A percentile compares a stretch with the other conserved stretches of the same genome.
These are phyloP conservation scores for Didymella lethalis DNA, from an alignment of 2,329 filamentous ascomycete species.

Conservation along the genomic window DNA sequence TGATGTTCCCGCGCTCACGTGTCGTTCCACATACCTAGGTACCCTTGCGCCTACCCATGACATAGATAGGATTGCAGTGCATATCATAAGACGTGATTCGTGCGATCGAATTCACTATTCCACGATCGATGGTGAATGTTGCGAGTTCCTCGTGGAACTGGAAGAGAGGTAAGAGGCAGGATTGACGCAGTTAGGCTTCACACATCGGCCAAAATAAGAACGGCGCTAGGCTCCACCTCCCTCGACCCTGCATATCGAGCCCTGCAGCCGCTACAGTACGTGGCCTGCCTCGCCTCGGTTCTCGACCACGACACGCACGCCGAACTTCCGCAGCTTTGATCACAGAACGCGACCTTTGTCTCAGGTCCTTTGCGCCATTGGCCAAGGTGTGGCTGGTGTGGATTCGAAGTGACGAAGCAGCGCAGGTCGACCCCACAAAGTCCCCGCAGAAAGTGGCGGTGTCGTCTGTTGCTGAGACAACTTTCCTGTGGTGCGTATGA, in stretches of 20 bases:
- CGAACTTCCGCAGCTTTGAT: slow-evolving; percentile 17
- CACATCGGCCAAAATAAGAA: slow-evolving; percentile 16
- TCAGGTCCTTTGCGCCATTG: slow-evolving; percentile 15
- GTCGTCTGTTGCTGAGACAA: slow-evolving; percentile 23
- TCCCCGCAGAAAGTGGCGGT: slow-evolving; percentile 21
- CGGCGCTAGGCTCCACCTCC: slow-evolving; percentile 14
- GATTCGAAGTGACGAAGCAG: slow-evolving; percentile 13
- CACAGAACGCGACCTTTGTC: slow-evolving; percentile 13
- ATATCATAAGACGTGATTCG: neutral
- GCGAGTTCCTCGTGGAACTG: neutral
- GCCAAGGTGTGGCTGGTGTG: slow-evolving; percentile 22
- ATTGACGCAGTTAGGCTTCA: slow-evolving; percentile 7
- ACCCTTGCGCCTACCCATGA: neutral
- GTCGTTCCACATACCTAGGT: neutral
- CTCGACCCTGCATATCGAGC: slow-evolving; percentile 17
- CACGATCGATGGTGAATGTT: slow-evolving; percentile 1
- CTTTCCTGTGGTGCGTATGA: slow-evolving; percentile 15
- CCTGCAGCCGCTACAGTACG: slow-evolving; percentile 20
- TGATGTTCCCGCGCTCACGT: neutral
- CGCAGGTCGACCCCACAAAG: slow-evolving; percentile 19
- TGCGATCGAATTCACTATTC: neutral
- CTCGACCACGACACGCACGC: slow-evolving; percentile 17
- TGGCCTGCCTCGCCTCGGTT: slow-evolving; percentile 21
- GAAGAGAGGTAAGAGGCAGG: neutral
- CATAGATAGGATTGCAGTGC: neutral